Percentiles rank a stretch among this genome's conserved stretches.
phyloP scores from a whole-genome alignment of 139 green algal species.

The Ostreobium quekettii region DNA sequence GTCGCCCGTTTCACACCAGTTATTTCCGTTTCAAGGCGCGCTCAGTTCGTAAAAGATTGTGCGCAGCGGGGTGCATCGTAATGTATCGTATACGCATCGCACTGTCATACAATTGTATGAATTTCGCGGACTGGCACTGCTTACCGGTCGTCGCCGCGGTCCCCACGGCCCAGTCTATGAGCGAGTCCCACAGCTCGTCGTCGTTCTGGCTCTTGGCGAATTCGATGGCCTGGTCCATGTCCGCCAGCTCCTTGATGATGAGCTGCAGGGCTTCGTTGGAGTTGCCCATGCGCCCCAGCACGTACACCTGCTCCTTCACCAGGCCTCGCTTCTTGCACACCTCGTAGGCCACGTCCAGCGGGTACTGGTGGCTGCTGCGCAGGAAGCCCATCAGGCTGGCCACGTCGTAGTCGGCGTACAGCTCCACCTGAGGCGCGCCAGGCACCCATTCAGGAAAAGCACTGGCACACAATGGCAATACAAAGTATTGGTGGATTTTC shows the following conservation, averaged over 20 bases:
- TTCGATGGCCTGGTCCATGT: conserved; percentile 83
- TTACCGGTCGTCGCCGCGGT: conserved; percentile 58
- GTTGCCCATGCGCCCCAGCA: conserved; percentile 85
- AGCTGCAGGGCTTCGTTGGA: conserved; percentile 61
- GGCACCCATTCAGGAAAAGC: no score
- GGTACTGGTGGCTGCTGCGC: conserved; percentile 59
- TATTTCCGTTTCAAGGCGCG: no score
- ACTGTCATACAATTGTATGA: background rate
- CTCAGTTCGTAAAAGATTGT: no score
- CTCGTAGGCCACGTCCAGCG: conserved; percentile 64
- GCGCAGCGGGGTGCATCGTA: no score
- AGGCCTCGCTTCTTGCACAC: conserved; percentile 59
- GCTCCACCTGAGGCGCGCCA: conserved; percentile 75
- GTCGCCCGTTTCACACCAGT: no score
- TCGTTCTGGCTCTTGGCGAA: conserved; percentile 80
- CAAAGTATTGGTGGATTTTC: no score
- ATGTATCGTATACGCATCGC: no score
- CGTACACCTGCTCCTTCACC: conserved; percentile 73
- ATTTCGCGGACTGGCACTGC: no score
- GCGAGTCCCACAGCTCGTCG: conserved; percentile 85
- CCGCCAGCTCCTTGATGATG: conserved; percentile 75
- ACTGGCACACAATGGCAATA: no score
- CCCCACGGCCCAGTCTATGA: conserved; percentile 69
- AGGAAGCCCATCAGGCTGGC: conserved; percentile 75
- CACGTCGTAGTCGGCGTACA: conserved; percentile 75